Evolutionary conservation across 2,329 filamentous ascomycete genomes (phyloP).

Genomic region (Fusarium buxicola): DNA sequence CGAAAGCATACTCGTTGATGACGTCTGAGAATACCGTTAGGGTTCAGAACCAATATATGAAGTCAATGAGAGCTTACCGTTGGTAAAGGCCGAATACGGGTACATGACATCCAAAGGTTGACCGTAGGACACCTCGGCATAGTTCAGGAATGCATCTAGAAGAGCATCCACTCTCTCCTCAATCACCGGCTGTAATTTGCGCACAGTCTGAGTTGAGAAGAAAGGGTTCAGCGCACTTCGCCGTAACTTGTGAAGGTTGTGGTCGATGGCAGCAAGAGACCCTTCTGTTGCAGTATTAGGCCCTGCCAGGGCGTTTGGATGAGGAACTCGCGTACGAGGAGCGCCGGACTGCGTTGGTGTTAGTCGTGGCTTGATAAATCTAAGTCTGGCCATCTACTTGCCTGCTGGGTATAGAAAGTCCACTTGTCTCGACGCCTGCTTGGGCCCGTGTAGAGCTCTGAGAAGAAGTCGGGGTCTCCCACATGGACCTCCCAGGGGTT

Average conservation of each 20-base stretch:
- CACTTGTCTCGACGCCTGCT: conserved; percentile 49
- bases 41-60: neutral
- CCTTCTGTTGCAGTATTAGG: conserved; percentile 46
- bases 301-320: conserved; percentile 20
- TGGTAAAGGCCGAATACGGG: conserved; percentile 54
- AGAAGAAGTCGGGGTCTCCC: conserved; percentile 52
- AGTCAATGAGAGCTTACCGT: conserved; percentile 42
- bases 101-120: conserved; percentile 52
- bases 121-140: conserved; percentile 42
- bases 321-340: conserved; percentile 45
- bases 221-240: conserved; percentile 52
- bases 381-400: conserved; percentile 21
- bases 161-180: conserved; percentile 52
- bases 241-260: conserved; percentile 50
- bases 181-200: conserved; percentile 53
- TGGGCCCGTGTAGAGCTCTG: conserved; percentile 53
- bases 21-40: conserved; percentile 46
- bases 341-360: conserved; percentile 48
- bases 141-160: conserved; percentile 47
- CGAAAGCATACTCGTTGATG: conserved; percentile 56
- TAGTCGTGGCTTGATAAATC: conserved; percentile 15
- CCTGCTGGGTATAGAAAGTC: conserved; percentile 53
- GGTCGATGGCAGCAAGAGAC: conserved; percentile 51
- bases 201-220: conserved; percentile 53
- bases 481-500: conserved; percentile 56